A percentile compares a stretch with the other conserved stretches of the same genome.
Evolutionary conservation across 345 rosid genomes (phyloP).

Genomic region (Chamaenerion angustifolium): DNA sequence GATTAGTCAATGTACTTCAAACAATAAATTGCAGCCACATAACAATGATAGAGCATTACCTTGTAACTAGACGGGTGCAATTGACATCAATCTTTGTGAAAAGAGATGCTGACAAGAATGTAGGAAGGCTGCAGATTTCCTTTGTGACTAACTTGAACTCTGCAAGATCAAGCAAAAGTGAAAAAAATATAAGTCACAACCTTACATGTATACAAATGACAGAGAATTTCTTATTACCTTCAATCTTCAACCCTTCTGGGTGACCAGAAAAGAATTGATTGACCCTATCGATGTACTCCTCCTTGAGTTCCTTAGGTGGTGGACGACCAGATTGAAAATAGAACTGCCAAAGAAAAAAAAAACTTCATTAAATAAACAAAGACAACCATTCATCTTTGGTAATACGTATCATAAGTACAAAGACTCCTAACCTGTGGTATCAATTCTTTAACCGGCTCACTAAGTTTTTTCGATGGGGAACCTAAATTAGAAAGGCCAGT

Average conservation of each 20-base stretch:
- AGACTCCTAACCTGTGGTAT: slow-evolving; percentile 70
- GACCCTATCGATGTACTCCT: slow-evolving; percentile 51
- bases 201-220: slow-evolving; percentile 3
- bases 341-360: slow-evolving; percentile 38
- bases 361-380: slow-evolving; percentile 1
- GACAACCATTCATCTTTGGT: slow-evolving; percentile 1
- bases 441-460: slow-evolving; percentile 63
- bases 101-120: slow-evolving; percentile 64
- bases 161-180: slow-evolving; percentile 8
- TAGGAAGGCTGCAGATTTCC: slow-evolving; percentile 89
- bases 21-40: neutral
- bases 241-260: slow-evolving; percentile 53
- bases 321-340: slow-evolving; percentile 88
- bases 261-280: slow-evolving; percentile 63
- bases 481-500: slow-evolving; percentile 73
- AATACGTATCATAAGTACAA: neutral
- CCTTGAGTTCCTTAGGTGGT: slow-evolving; percentile 68
- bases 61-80: slow-evolving; percentile 45
- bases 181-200: slow-evolving; percentile 3
- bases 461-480: slow-evolving; percentile 72
- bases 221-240: slow-evolving; percentile 25
- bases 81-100: slow-evolving; percentile 66
- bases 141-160: slow-evolving; percentile 60
- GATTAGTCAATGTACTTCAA: neutral
- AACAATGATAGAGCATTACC: slow-evolving; percentile 27